Evolutionary conservation across 495 filamentous ascomycete species (phyloP).

Genomic region (Daldinia vernicosa): DNA sequence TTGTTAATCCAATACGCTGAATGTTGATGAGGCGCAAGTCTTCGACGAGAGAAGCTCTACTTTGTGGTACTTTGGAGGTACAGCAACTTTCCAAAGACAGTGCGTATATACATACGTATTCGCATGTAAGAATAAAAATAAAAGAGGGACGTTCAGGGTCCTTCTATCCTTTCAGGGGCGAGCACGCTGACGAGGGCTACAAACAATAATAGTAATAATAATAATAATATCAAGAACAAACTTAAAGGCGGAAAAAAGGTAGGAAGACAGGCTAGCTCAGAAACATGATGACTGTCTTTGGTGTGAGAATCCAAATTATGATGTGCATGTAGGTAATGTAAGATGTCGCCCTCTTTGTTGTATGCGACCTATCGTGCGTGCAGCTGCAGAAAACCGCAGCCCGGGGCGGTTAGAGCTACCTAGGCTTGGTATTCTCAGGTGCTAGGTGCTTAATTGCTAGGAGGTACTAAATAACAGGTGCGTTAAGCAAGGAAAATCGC

Average conservation of each 20-base stretch:
- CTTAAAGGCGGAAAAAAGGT: background rate
- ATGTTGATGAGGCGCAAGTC: constrained; percentile 18
- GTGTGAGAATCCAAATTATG: constrained; percentile 29
- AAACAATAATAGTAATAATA: constrained; percentile 24
- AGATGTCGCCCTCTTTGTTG: constrained; percentile 29
- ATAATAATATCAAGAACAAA: background rate
- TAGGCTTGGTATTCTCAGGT: background rate
- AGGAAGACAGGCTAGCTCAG: background rate
- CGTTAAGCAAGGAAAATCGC: constrained; percentile 21
- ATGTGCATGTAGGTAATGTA: constrained; percentile 26
- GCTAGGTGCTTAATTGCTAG: background rate
- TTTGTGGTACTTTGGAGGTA: background rate
- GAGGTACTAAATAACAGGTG: constrained; percentile 11
- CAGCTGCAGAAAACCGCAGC: constrained; percentile 33
- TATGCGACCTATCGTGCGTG: constrained; percentile 35
- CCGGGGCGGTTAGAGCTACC: background rate
- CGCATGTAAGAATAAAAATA: constrained; percentile 1
- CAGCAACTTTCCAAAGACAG: constrained; percentile 5
- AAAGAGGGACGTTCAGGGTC: constrained; percentile 11
- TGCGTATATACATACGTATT: constrained; percentile 21
- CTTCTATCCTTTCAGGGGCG: constrained; percentile 38
- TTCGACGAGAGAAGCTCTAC: background rate
- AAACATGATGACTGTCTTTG: background rate
- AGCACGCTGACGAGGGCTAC: constrained; percentile 31
- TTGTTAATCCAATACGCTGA: constrained; percentile 7